Base-by-base conservation (phyloP, 106 monocot species). In the Allium fistulosum region DNA sequence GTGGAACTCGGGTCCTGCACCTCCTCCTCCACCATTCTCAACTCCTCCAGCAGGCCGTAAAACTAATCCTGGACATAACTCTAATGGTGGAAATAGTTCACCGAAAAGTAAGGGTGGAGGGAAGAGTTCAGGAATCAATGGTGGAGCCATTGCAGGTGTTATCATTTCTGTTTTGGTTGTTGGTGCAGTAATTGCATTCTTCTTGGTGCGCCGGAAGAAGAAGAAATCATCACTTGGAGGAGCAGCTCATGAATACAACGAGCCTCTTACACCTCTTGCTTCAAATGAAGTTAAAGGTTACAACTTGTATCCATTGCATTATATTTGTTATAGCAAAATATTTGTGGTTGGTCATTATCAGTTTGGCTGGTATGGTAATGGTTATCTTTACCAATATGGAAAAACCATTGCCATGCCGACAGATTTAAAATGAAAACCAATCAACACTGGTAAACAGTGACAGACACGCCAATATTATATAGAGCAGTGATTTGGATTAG, bases 1-100 rank as follows among this genome's bases (percentile, higher is more conserved):
- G 17, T 94, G 90, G 94, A 80, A 49, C 61, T 71, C 78, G 13
- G 84, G 90, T 4, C 74, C 90, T 27, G 84, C 90, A 72, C 86
- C 89, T 62, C 82, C 87, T 4, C 82, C 92, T 26, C 81, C 83
- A 63, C 79, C 84, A 57, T 80, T 63, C 67, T 69, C 67, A 28
- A 51, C 82, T 57, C 67, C 88, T 37, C 37, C 37, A 51, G 69
- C 81, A 18, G 49, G 71, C 57, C 75, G 76, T 56, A 68, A 48
- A 80, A 65, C 49, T 59, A 83, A 62, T 17, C 88, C 86, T 66
- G 80, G 82, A 15, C 68, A 79, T 63, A 74, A 58, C 26, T 79
- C 89, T 64, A 63, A 46, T 55, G 57, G 70, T 49, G 50, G 58
- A 45, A 74, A 58, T 17, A 72, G 63, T 16, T 48, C 65, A 69